Conservation (phyloP, 345 rosid genomes). For the Populus simonii region DNA sequence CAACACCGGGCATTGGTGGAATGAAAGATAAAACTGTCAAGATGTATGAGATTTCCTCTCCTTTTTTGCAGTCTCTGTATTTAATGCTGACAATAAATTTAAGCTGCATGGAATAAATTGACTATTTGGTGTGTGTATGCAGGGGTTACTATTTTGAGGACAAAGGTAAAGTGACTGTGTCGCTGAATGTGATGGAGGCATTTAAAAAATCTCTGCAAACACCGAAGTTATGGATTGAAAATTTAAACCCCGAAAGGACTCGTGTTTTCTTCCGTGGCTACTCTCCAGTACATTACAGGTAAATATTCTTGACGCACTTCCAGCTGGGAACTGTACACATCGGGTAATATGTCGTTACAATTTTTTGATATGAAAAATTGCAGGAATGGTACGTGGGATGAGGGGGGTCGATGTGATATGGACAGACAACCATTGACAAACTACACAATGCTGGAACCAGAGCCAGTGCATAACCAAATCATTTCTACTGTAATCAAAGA, state of each 20-base stretch:
- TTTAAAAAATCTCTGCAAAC: conserved; percentile 64
- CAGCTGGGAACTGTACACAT: not conserved
- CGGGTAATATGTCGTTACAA: not conserved
- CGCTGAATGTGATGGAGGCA: conserved; percentile 67
- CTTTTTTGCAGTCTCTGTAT: not conserved
- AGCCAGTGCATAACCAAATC: conserved; percentile 46
- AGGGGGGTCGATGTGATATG: conserved; percentile 62
- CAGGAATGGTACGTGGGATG: conserved; percentile 70
- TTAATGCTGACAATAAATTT: not conserved
- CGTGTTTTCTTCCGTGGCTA: conserved; percentile 70
- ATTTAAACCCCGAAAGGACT: conserved; percentile 43
- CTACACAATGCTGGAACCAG: conserved; percentile 41
- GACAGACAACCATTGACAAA: conserved; percentile 55
- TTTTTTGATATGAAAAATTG: not conserved
- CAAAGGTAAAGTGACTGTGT: conserved; percentile 51
- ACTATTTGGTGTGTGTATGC: not conserved
- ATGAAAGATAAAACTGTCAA: conserved; percentile 53
- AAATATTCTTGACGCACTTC: conserved; percentile 3
- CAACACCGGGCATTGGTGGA: conserved; percentile 93
- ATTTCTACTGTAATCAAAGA: conserved; percentile 46
- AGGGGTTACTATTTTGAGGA: conserved; percentile 77
- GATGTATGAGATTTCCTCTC: conserved; percentile 20
- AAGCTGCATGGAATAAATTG: not conserved
- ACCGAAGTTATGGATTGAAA: conserved; percentile 61
- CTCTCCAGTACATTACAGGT: conserved; percentile 85